phyloP scores from a whole-genome alignment of 2,329 filamentous ascomycete species.

The Hymenoscyphus fraxineus region DNA sequence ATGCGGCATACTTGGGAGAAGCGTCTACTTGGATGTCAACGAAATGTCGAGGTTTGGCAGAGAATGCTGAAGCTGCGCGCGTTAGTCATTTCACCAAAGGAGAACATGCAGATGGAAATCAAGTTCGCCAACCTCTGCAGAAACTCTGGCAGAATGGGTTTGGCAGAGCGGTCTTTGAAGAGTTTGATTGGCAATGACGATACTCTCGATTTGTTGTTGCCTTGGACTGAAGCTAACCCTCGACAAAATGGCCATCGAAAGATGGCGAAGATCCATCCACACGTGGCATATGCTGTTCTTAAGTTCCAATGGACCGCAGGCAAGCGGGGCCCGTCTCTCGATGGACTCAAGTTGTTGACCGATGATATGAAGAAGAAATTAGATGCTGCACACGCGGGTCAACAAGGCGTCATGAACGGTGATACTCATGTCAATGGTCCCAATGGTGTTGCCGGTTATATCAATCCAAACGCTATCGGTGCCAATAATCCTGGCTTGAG shows the following conservation, averaged over 20 bases:
- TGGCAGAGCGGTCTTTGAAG: constrained; percentile 92
- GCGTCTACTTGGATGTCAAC: constrained; percentile 87
- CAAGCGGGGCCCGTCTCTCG: constrained; percentile 58
- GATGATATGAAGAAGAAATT: constrained; percentile 49
- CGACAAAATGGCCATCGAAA: constrained; percentile 17
- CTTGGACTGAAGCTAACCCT: constrained; percentile 36
- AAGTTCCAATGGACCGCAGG: constrained; percentile 95
- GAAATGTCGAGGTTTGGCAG: constrained; percentile 98
- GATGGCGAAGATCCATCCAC: constrained; percentile 46
- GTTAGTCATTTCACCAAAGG: constrained; percentile 82
- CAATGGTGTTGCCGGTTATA: constrained; percentile 14
- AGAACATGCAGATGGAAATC: constrained; percentile 99
- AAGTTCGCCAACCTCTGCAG: constrained; percentile 98
- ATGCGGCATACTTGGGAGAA: constrained; percentile 96
- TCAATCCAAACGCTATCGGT: constrained; percentile 38
- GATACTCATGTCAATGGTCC: constrained; percentile 44
- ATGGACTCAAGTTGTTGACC: constrained; percentile 58
- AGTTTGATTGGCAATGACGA: constrained; percentile 75
- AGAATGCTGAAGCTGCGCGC: constrained; percentile 93
- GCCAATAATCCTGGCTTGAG: constrained; percentile 20
- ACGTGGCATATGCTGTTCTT: constrained; percentile 92
- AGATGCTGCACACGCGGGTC: constrained; percentile 29
- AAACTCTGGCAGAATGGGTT: constrained; percentile 88
- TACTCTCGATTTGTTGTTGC: constrained; percentile 57
- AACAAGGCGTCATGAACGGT: constrained; percentile 28